Evolutionary conservation across 1,139 yeast genomes (phyloP), one percentile per base, ranked within the genome.

Genomic region (Wickerhamomyces sp.): DNA sequence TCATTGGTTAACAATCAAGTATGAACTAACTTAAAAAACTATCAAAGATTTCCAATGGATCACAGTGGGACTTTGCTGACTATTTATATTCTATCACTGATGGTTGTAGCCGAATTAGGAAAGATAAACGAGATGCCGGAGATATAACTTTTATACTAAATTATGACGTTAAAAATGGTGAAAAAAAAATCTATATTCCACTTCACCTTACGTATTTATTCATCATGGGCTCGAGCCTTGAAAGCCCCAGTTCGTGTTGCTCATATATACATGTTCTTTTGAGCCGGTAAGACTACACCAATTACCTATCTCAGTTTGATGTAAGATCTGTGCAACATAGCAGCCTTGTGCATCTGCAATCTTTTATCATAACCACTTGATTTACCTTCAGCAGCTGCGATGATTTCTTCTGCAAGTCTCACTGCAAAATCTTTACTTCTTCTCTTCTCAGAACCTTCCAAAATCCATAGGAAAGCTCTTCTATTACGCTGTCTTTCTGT

Each of bases 401-500:
- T 62, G 45, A 92, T 76, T 63, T 92, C 97, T 64, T 92, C 97
- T 26, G 92, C 92, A 44, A 92, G 72, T 57, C 97, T 76, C 25
- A 92, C 97, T 1, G 95, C 72, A 55, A 84, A 84, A 55, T 86
- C 94, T 44, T 80, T 77, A 17, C 92, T 80, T 39, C 80, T 82
- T 61, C 95, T 81, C 59, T 82, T 82, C 42, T 78, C 73, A 22
- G 95, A 78, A 17, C 95, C 89, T 44, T 88, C 96, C 42, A 89
- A 65, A 37, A 92, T 83, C 97, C 97, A 92, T 46, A 70, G 65
- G 70, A 94, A 85, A 3, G 97, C 96, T 56, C 76, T 78, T 63
- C 96, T 78, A 52, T 80, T 69, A 62, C 97, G 76, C 64, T 89
- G 96, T 63, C 88, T 81, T 58, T 78, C 78, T 39, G 76, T 80